Evolutionary conservation across 768 basidiomycete species (phyloP).

Genomic region (Mycena rosella): DNA sequence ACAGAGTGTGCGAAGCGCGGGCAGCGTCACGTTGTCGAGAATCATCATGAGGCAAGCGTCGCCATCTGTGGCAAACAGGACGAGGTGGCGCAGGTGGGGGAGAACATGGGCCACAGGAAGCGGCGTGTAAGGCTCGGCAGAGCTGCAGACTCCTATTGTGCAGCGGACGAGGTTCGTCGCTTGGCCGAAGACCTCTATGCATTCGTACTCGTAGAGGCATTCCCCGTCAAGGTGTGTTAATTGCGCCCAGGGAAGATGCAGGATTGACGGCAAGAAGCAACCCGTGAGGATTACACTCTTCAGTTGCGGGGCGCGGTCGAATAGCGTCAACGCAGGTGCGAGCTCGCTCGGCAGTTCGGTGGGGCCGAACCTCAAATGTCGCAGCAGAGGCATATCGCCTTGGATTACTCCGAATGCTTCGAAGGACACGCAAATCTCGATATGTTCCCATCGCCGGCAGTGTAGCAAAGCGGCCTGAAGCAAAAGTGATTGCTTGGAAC

Average conservation of each 20-base stretch:
- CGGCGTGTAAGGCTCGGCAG: neutral
- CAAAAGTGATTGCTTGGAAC: neutral
- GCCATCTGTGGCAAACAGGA: neutral
- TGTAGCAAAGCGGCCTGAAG: neutral
- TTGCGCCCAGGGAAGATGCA: slow-evolving; percentile 7
- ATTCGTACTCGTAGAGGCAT: slow-evolving; percentile 19
- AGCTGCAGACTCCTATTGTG: neutral
- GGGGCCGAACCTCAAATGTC: slow-evolving; percentile 8
- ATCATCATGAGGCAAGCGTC: neutral
- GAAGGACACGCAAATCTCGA: slow-evolving; percentile 1
- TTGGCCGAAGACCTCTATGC: slow-evolving; percentile 1
- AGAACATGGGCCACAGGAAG: neutral
- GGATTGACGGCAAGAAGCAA: neutral
- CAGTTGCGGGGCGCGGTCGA: slow-evolving; percentile 1
- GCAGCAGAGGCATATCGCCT: slow-evolving; percentile 25
- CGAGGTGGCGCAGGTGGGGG: neutral
- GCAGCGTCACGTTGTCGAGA: neutral
- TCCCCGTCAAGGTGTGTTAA: neutral
- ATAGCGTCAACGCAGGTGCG: neutral
- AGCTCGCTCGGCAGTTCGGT: neutral
- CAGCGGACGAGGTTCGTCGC: slow-evolving; percentile 1
- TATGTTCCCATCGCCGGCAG: slow-evolving; percentile 15
- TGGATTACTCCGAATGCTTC: neutral
- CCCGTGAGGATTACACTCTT: neutral
- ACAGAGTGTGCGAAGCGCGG: neutral